Evolutionary conservation across 371 early-diverging fungal genomes (phyloP).

Genomic region (Mortierella sp.): DNA sequence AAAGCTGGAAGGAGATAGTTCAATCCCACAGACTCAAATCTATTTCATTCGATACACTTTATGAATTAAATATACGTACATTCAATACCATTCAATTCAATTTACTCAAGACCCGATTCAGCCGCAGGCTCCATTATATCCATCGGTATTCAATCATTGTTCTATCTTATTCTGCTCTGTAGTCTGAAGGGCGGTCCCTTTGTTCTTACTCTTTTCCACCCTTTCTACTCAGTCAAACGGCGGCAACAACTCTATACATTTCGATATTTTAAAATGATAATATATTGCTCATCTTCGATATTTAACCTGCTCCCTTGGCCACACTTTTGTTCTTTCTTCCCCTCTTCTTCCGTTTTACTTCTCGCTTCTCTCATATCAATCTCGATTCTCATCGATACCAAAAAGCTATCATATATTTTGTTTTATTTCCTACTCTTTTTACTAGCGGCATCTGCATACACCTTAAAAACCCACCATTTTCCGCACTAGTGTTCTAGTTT

Average conservation of each 20-base stretch:
- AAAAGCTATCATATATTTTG: not conserved
- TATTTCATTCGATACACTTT: not conserved
- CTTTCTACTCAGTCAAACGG: not conserved
- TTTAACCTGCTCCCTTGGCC: constrained; percentile 13
- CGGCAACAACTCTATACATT: not conserved
- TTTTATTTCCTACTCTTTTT: not conserved
- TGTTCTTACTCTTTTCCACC: not conserved
- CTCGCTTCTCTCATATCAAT: not conserved
- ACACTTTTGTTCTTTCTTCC: constrained; percentile 1
- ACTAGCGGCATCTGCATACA: constrained; percentile 5
- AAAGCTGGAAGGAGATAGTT: not conserved
- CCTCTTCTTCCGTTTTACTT: constrained; percentile 6
- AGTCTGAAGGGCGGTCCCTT: not conserved
- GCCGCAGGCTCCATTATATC: not conserved
- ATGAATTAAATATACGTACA: constrained; percentile 5
- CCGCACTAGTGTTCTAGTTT: constrained; percentile 22
- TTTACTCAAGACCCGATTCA: constrained; percentile 2
- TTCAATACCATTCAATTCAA: not conserved
- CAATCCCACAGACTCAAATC: not conserved
- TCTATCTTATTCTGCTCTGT: not conserved
- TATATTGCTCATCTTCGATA: constrained; percentile 2
- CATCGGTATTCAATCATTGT: not conserved
- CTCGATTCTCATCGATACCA: too few species aligned
- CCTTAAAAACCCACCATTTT: constrained; percentile 15
- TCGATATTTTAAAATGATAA: not conserved